phyloP scores from a whole-genome alignment of 1,284 basidiomycete genomes.

The Ceratobasidium sp. region DNA sequence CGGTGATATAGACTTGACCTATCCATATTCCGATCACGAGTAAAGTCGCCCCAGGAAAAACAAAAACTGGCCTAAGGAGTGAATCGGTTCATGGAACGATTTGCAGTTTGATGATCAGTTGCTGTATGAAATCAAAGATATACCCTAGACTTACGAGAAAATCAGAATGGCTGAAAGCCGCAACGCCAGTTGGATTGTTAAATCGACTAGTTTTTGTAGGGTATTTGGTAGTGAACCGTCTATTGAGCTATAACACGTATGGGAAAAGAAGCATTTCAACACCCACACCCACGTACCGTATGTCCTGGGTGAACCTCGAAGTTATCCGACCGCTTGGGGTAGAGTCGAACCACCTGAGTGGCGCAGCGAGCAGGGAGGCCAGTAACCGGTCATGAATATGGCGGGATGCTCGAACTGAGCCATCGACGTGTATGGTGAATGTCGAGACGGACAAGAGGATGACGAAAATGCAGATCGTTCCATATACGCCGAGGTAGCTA shows the following conservation, averaged over 20 bases:
- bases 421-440: constrained; percentile 53
- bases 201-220: constrained; percentile 48
- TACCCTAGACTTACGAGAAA: constrained; percentile 45
- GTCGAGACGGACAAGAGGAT: constrained; percentile 25
- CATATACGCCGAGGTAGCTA: constrained; percentile 50
- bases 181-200: constrained; percentile 50
- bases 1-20: constrained; percentile 63
- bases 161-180: constrained; percentile 54
- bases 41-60: constrained; percentile 51
- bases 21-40: constrained; percentile 58
- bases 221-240: constrained; percentile 38
- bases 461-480: constrained; percentile 46
- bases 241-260: background rate
- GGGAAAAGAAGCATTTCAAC: background rate
- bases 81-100: no score
- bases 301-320: constrained; percentile 54
- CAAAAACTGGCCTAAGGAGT: constrained; percentile 46
- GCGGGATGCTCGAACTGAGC: constrained; percentile 61
- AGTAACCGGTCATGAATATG: constrained; percentile 65
- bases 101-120: no score
- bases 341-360: constrained; percentile 55
- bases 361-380: constrained; percentile 63
- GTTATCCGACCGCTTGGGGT: constrained; percentile 55
- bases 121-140: no score
- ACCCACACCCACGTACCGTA: constrained; percentile 52